Base-by-base conservation (phyloP, 768 basidiomycete species). In the Podaxis pistillaris region DNA sequence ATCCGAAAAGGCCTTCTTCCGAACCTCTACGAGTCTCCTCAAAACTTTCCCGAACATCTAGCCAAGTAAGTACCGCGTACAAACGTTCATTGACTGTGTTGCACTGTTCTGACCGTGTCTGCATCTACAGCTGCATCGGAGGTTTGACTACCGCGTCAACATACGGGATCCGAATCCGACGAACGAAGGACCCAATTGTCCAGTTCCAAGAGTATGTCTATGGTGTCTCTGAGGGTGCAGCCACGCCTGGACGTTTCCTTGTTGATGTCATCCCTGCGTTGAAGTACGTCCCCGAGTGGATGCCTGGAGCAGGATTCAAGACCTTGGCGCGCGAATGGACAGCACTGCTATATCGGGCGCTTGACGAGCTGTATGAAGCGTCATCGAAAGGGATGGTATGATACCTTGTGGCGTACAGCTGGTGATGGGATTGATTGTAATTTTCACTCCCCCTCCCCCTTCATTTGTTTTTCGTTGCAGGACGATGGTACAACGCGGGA, bases 281-380 rank as follows among this genome's bases (percentile, higher is more conserved):
- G 4, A 60, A 59, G 30, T 49, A 60, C 22, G 50, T 60, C 13
- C 63, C 63, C 4, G 44, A 33, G 6, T 64, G 58, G 57, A 47
- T 63, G 28, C 62, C 62, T 12, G 62, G 62, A 22, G 38, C 62
- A 7, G 55, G 47, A 3, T 63, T 56, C n/a, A 57, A 37, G 44
- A 28, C 15, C 1, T 36, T 44, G 7, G 62, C 44, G 5, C 41
- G 47, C 1, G 13, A 64, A 15, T 59, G 50, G 47, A 52, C 7
- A 22, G 40, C 11, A 22, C 8, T 50, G n/a, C 2, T 38, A 12
- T 8, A 49, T 6, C 15, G 11, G 13, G 49, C 37, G 9, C 4
- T 22, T n/a, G 17, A 51, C 9, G 33, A 49, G 28, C 33, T 36
- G 17, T 58, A 49, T 13, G 9, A 58, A 2, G 33, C 17, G 7